phyloP scores from a whole-genome alignment of 1,284 basidiomycete species.

The Trichosporon sp. region DNA sequence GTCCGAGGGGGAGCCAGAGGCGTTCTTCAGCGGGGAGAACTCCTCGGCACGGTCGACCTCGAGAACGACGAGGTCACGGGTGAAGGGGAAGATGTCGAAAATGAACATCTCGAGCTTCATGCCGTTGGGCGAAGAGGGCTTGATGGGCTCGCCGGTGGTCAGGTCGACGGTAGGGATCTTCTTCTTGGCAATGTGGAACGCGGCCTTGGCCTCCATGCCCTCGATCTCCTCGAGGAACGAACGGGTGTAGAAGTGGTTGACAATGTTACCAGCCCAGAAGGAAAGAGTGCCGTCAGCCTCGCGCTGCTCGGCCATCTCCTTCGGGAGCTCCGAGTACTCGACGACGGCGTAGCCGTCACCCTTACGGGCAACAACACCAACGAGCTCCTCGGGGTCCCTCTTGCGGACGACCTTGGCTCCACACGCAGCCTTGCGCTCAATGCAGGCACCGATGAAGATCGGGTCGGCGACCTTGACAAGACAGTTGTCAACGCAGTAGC shows the following conservation, averaged over 20 bases:
- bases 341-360: constrained; percentile 83
- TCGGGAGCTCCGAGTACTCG: constrained; percentile 94
- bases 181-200: constrained; percentile 96
- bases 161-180: constrained; percentile 85
- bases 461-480: constrained; percentile 96
- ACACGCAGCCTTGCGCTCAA: constrained; percentile 76
- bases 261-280: constrained; percentile 96
- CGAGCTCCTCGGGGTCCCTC: constrained; percentile 75
- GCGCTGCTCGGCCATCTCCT: constrained; percentile 72
- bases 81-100: constrained; percentile 97
- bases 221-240: constrained; percentile 74
- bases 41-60: constrained; percentile 85
- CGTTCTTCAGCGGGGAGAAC: constrained; percentile 97
- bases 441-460: constrained; percentile 89
- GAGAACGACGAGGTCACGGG: constrained; percentile 73
- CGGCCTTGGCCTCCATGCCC: constrained; percentile 79
- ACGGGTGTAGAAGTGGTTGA: constrained; percentile 96
- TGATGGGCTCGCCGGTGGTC: constrained; percentile 59
- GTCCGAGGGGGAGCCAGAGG: constrained; percentile 88
- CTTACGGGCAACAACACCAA: constrained; percentile 85
- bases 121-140: constrained; percentile 87
- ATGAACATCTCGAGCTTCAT: constrained; percentile 99
- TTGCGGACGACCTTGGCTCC: constrained; percentile 97
- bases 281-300: constrained; percentile 68
- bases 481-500: constrained; percentile 98